Conservation (phyloP, 2,329 filamentous ascomycete genomes). For the Lasiodiplodia theobromae region DNA sequence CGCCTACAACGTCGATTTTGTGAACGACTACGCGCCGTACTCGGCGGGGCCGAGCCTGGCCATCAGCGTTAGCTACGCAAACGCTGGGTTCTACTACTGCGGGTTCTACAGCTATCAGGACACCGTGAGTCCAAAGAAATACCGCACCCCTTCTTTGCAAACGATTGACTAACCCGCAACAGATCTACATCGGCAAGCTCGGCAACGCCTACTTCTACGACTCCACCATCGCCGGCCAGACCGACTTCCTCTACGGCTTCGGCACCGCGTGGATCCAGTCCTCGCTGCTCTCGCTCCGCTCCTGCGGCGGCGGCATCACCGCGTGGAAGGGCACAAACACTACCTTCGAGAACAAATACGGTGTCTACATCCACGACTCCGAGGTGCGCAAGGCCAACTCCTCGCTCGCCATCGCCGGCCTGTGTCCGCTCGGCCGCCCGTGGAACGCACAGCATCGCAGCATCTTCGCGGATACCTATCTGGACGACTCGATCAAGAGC, state of each 20-base stretch:
- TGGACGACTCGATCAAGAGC: conserved; percentile 62
- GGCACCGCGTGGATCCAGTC: conserved; percentile 68
- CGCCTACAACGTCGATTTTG: conserved; percentile 71
- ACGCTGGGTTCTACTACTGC: conserved; percentile 71
- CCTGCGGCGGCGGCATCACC: conserved; percentile 71
- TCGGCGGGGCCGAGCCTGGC: conserved; percentile 66
- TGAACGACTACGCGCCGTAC: conserved; percentile 64
- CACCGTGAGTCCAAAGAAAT: conserved; percentile 54
- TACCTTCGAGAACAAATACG: conserved; percentile 71
- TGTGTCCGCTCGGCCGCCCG: conserved; percentile 67
- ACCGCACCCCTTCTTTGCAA: not conserved
- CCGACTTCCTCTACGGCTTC: conserved; percentile 74
- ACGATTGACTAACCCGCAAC: not conserved
- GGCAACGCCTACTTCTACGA: conserved; percentile 71
- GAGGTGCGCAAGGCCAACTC: conserved; percentile 63
- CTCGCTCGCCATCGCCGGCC: conserved; percentile 50
- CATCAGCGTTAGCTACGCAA: conserved; percentile 67
- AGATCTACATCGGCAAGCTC: conserved; percentile 71
- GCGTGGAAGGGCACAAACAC: conserved; percentile 75
- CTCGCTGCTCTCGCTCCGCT: conserved; percentile 62
- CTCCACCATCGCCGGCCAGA: conserved; percentile 68
- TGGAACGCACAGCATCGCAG: conserved; percentile 67
- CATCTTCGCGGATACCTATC: conserved; percentile 62
- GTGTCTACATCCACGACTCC: conserved; percentile 68
- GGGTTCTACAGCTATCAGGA: conserved; percentile 74